A percentile compares a stretch with the other conserved stretches of the same genome.
Conservation (phyloP, 225 moss, liverwort and hornwort genomes). For the Polytrichum formosum region DNA sequence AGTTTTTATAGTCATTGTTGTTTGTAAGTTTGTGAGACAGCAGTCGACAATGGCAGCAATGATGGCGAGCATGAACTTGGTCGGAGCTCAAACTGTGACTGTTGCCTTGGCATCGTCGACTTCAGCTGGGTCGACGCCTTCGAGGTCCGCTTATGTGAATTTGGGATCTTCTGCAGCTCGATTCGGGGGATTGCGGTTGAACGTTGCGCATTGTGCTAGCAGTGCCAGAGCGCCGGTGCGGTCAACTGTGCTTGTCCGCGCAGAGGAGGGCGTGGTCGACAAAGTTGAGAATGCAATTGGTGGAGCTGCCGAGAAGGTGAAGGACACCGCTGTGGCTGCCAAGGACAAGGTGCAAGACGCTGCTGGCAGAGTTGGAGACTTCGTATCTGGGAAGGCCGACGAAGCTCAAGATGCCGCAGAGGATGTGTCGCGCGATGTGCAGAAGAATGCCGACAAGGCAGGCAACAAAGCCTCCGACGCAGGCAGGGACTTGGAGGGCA, state of each 20-base stretch:
- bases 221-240: neutral
- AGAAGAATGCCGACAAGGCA: constrained; percentile 1
- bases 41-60: neutral
- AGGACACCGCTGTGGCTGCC: constrained; percentile 10
- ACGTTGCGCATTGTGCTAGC: neutral
- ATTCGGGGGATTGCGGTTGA: neutral
- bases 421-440: constrained; percentile 3
- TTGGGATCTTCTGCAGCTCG: neutral
- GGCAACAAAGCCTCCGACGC: constrained; percentile 4
- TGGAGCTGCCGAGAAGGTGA: constrained; percentile 10
- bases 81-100: neutral
- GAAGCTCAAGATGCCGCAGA: constrained; percentile 9
- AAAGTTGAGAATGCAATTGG: neutral
- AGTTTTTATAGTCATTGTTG: no score
- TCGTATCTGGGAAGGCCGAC: constrained; percentile 12
- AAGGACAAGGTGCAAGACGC: constrained; percentile 16
- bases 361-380: constrained; percentile 3
- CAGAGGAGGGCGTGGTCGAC: constrained; percentile 5
- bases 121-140: no score
- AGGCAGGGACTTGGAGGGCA: constrained; percentile 8
- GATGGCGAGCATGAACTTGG: constrained; percentile 7
- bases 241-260: constrained; percentile 8
- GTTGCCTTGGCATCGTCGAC: neutral
- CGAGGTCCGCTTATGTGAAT: neutral
- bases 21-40: no score